Evolutionary conservation across 2,329 filamentous ascomycete genomes (phyloP).

Genomic region (Fusarium siculi): DNA sequence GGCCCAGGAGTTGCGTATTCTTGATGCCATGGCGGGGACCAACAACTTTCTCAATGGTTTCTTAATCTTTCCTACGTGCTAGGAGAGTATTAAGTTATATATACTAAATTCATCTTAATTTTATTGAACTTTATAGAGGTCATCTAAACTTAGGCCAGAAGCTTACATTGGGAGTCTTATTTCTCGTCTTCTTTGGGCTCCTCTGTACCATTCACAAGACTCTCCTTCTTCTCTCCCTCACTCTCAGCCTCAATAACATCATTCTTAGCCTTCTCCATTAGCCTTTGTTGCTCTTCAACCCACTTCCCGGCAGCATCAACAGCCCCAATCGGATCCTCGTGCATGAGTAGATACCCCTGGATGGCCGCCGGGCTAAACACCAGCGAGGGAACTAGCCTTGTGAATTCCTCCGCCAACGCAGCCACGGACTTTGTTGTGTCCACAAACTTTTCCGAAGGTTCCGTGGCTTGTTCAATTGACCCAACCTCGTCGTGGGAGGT

Average conservation of each 20-base stretch:
- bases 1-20: too few relatives aligned
- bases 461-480: background rate
- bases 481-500: background rate
- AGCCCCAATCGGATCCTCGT: conserved; percentile 21
- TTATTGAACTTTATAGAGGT: rapidly evolving
- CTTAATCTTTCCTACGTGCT: too few relatives aligned
- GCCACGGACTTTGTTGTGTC: background rate
- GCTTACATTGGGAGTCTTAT: background rate
- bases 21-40: too few relatives aligned
- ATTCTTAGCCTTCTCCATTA: background rate
- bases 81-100: background rate
- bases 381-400: conserved; percentile 11
- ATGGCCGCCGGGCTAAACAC: conserved; percentile 32
- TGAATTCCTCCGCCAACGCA: conserved; percentile 12
- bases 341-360: conserved; percentile 29
- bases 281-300: conserved; percentile 11
- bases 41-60: too few relatives aligned
- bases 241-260: background rate
- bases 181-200: background rate
- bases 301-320: conserved; percentile 2
- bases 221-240: background rate
- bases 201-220: background rate
- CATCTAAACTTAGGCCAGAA: background rate
- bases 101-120: background rate
- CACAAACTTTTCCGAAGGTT: background rate